Base-by-base conservation (phyloP, 2,329 filamentous ascomycete genomes). In the Paraphoma chrysanthemicola region DNA sequence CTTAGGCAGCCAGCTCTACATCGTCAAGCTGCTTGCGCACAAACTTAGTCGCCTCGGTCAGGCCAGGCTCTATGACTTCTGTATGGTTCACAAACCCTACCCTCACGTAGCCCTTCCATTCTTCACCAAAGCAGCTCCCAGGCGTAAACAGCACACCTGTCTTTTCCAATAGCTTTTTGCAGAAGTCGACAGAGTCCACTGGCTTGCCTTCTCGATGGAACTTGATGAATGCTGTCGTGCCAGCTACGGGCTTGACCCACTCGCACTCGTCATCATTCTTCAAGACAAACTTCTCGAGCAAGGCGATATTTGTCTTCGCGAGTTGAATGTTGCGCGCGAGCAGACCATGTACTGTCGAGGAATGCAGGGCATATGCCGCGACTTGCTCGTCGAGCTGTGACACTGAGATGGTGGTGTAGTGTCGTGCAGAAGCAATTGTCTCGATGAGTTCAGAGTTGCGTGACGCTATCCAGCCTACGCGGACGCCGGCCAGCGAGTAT, bases 381-480 rank as follows among this genome's bases (percentile, higher is more conserved):
- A 96, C 82, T 48, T 86, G 84, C 72, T 96, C 91, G 72, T 96
- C 92, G 6, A 97, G 79, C 69, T 89, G 87, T n/a, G 90, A 91
- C 0, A 96, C 91, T 39, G 89, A 90, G 67, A 96, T 96, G 28
- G 90, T 93, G 3, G 91, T 96, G 79, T 95, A 96, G 74, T 95
- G 89, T 41, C 92, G 83, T 1, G 88, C 88, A 12, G 80, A 77
- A 10, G 88, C 86, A 59, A 90, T 82, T 12, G 82, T 80, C 48
- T 88, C 83, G 51, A 94, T 83, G 53, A 96, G 82, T 0, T 79
- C 77, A 5, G 73, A 70, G 73, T 87, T 85, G 28, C 86, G 86
- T 12, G 88, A 89, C 3, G 90, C 91, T 55, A 94, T 83, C 93
- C 93, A 97, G 31, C 93, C 93, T 1, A 93, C 77, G 0, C 92